Base-by-base conservation (phyloP, 805 yeast species). In the Starmerella geochares region DNA sequence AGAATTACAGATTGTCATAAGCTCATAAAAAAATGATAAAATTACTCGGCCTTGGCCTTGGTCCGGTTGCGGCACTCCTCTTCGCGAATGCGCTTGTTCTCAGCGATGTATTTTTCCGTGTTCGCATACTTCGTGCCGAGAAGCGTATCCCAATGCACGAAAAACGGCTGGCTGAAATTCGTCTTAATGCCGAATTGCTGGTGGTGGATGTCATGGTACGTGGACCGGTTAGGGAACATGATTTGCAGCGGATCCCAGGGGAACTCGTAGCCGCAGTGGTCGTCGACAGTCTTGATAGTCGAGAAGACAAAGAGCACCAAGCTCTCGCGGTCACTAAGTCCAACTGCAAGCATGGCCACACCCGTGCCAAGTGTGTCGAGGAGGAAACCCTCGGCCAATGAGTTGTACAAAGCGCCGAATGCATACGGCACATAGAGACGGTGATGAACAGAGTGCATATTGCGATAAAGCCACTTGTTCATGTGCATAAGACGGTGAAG, bases 141-240 rank as follows among this genome's bases (percentile, higher is more conserved):
- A 44, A 80, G 55, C 46, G 69, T 68, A 67, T 92, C 98, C 98
- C 98, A 92, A 62, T 86, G 79, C 1, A 86, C 82, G 69, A 92
- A 92, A 70, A 90, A 92, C 3, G 98, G 98, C 72, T 92, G 98
- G 13, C 94, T 81, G 62, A 81, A 92, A 70, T 92, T 92, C 50
- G 82, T 79, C 71, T 86, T 86, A 68, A 92, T 80, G 33, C 98
- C 98, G 73, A 90, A 92, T 60, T 78, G 79, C 72, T 92, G 98
- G 68, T 92, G 98, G 65, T 92, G 98, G 59, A 92, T 88, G 67
- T 92, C 98, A 63, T 92, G 98, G 66, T 87, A 92, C 28, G 87
- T 83, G 13, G 97, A 83, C 64, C 92, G 87, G 70, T 92, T 92
- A 55, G 96, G 97, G 76, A 92, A 92, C 20, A 90, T 50, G 38